These are phyloP conservation scores for Chaetomium tenue DNA, from an alignment of 495 filamentous ascomycete genomes.

Conservation along the genomic window DNA sequence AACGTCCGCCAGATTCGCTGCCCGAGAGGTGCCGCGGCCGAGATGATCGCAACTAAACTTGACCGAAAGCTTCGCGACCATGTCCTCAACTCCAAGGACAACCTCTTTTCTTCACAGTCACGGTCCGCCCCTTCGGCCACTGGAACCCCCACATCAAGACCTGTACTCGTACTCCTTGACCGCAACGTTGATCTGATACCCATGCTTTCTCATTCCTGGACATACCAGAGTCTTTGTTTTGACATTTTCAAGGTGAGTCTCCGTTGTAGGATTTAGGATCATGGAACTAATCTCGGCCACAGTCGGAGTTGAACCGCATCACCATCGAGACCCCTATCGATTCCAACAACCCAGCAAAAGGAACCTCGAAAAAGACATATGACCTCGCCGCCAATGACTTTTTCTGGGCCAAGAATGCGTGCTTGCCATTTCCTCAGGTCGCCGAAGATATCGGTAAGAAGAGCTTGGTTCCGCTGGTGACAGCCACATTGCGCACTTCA, in stretches of 20 bases:
- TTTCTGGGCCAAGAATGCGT: slow-evolving; percentile 96
- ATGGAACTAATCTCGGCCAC: not conserved
- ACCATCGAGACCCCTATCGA: slow-evolving; percentile 82
- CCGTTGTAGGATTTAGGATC: not conserved
- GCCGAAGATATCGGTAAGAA: slow-evolving; percentile 74
- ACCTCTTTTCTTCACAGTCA: slow-evolving; percentile 66
- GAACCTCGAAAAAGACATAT: slow-evolving; percentile 76
- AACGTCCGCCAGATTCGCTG: slow-evolving; percentile 61
- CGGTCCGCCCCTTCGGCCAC: slow-evolving; percentile 43
- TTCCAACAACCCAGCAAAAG: slow-evolving; percentile 67
- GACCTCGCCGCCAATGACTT: slow-evolving; percentile 90
- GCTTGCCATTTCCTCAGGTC: slow-evolving; percentile 90
- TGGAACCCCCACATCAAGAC: slow-evolving; percentile 64
- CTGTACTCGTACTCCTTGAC: slow-evolving; percentile 86
- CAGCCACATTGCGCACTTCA: too few relatives aligned
- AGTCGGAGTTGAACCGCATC: slow-evolving; percentile 75
- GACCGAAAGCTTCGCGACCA: slow-evolving; percentile 96
- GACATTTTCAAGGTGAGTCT: slow-evolving; percentile 64
- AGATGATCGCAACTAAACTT: slow-evolving; percentile 89
- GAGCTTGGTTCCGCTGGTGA: not conserved
- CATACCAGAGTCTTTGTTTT: slow-evolving; percentile 93
- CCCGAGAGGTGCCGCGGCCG: slow-evolving; percentile 86
- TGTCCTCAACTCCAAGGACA: slow-evolving; percentile 94
- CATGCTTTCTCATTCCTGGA: slow-evolving; percentile 99
- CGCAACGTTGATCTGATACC: slow-evolving; percentile 93